phyloP scores from a whole-genome alignment of 495 filamentous ascomycete genomes.

The Penicillium turbatum region DNA sequence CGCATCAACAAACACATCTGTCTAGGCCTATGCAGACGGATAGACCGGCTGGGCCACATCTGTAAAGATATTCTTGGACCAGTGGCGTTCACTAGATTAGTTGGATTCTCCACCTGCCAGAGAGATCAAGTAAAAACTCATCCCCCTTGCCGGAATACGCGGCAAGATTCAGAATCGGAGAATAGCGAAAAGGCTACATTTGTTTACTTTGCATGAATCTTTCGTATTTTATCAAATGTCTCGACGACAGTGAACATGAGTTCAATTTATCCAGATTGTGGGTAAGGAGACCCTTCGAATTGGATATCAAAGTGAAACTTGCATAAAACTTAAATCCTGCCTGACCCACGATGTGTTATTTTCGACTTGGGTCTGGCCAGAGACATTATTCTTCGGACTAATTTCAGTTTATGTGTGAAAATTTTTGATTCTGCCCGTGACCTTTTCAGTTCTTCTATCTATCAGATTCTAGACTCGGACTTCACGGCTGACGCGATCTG shows the following conservation, averaged over 20 bases:
- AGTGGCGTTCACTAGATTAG: conserved; percentile 19
- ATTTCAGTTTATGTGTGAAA: neutral
- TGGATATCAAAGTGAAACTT: conserved; percentile 3
- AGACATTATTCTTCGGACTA: neutral
- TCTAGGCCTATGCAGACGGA: conserved; percentile 8
- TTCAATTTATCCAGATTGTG: neutral
- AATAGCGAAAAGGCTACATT: neutral
- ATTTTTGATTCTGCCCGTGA: neutral
- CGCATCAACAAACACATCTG: neutral
- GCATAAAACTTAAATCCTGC: conserved; percentile 4
- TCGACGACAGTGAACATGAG: neutral
- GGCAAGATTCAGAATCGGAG: neutral
- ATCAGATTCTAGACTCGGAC: conserved; percentile 1
- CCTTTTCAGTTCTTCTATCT: neutral
- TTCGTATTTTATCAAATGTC: neutral
- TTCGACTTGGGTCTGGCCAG: neutral
- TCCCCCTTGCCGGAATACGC: conserved; percentile 2
- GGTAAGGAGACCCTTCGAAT: neutral
- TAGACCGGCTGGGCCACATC: conserved; percentile 11
- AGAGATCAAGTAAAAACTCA: conserved; percentile 5
- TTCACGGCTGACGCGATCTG: neutral
- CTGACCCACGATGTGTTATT: conserved; percentile 1
- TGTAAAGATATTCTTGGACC: conserved; percentile 9
- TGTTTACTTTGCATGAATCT: neutral
- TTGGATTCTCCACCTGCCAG: conserved; percentile 13